A percentile compares a stretch with the other conserved stretches of the same genome.
Evolutionary conservation across 768 basidiomycete species (phyloP).

Genomic region (Hericium rajendrae): DNA sequence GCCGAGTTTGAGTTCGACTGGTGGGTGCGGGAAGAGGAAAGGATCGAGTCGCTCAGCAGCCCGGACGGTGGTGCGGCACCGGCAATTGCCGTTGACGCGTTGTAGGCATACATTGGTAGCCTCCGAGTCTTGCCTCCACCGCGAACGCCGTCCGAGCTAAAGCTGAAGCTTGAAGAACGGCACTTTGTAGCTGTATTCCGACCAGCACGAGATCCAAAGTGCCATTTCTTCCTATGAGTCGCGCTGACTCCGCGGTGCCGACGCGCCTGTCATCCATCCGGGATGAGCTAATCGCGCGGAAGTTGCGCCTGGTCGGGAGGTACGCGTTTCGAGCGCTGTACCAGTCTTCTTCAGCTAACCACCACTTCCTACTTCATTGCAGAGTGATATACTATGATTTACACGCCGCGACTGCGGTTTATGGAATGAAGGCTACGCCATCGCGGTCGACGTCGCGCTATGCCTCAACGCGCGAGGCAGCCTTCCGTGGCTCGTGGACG

Average conservation of each 20-base stretch:
- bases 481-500: constrained; percentile 8
- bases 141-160: too few species aligned
- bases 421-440: constrained; percentile 6
- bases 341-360: neutral
- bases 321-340: neutral
- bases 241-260: constrained; percentile 1
- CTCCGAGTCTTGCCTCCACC: too few species aligned
- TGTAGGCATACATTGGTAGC: too few species aligned
- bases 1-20: too few species aligned
- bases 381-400: constrained; percentile 12
- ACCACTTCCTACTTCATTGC: neutral
- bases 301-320: constrained; percentile 14
- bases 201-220: too few species aligned
- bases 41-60: too few species aligned
- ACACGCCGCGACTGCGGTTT: constrained; percentile 7
- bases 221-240: neutral
- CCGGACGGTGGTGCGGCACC: too few species aligned
- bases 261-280: neutral
- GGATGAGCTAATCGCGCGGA: constrained; percentile 11
- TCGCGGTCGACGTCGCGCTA: constrained; percentile 12
- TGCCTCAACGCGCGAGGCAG: constrained; percentile 7
- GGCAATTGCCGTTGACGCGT: too few species aligned
- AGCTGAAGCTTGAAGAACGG: too few species aligned
- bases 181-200: too few species aligned
- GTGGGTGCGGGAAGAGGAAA: too few species aligned